Conservation (phyloP, 345 rosid species). For the Hibiscus mutabilis region DNA sequence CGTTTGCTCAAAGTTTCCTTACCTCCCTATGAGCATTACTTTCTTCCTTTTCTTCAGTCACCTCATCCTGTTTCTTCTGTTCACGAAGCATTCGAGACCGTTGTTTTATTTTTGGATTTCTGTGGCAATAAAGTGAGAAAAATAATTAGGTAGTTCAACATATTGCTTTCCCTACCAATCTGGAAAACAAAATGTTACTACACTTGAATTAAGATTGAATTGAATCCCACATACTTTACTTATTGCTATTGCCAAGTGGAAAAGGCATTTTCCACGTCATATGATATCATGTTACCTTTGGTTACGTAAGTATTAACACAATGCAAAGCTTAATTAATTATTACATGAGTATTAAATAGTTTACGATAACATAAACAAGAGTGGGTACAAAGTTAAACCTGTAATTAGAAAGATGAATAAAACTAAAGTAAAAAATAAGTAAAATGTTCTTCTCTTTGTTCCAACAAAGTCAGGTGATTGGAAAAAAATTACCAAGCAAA, state of each 20-base stretch:
- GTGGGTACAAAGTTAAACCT: no score
- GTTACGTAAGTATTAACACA: no score
- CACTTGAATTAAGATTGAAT: background rate
- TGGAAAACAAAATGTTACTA: background rate
- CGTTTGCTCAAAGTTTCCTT: constrained; percentile 1
- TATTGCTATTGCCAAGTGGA: background rate
- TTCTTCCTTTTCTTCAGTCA: constrained; percentile 19
- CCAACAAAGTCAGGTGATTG: no score
- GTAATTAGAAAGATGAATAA: no score
- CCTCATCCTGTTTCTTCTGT: constrained; percentile 21
- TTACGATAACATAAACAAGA: no score
- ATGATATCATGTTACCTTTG: background rate
- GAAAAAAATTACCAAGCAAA: no score
- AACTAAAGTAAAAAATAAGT: no score
- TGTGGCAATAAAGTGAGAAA: constrained; percentile 22
- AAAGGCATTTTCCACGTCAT: background rate
- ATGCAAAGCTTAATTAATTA: no score
- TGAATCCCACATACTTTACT: background rate
- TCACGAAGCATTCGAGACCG: constrained; percentile 33
- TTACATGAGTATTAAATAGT: no score
- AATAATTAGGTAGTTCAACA: background rate
- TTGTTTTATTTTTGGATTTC: constrained; percentile 30
- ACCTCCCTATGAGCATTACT: constrained; percentile 26
- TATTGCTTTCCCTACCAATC: background rate
- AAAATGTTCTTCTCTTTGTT: no score